Conservation (phyloP, 768 basidiomycete species). For the Mycena chlorophos region DNA sequence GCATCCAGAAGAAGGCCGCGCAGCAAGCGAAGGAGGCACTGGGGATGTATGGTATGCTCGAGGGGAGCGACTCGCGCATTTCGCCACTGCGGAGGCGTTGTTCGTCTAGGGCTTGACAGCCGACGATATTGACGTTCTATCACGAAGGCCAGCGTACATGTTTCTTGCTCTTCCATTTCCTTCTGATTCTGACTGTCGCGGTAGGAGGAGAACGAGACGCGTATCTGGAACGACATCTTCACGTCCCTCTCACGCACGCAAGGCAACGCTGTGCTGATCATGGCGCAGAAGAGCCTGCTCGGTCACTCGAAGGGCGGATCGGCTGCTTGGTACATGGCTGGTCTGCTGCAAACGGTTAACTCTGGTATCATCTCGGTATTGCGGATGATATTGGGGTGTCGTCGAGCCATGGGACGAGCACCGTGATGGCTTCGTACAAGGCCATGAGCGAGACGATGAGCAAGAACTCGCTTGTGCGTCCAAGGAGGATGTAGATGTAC, state of each 20-base stretch:
- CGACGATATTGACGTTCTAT: conserved; percentile 89
- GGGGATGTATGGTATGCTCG: conserved; percentile 94
- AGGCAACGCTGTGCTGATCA: conserved; percentile 95
- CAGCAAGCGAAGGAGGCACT: conserved; percentile 92
- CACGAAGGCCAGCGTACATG: conserved; percentile 72
- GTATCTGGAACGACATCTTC: conserved; percentile 95
- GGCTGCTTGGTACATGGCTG: conserved; percentile 97
- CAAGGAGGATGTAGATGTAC: too few relatives aligned
- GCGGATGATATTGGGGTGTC: conserved; percentile 65
- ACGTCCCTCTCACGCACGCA: conserved; percentile 83
- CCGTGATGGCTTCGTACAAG: conserved; percentile 72
- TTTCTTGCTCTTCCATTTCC: not conserved
- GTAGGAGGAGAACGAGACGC: conserved; percentile 95
- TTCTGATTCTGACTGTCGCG: conserved; percentile 14
- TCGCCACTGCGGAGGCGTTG: conserved; percentile 93
- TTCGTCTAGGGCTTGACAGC: conserved; percentile 95
- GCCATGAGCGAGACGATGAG: conserved; percentile 97
- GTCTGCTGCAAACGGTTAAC: conserved; percentile 81
- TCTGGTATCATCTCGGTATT: conserved; percentile 92
- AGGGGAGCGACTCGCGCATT: conserved; percentile 80
- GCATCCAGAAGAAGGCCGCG: conserved; percentile 87
- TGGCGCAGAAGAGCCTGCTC: conserved; percentile 96
- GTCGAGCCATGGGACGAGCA: conserved; percentile 52
- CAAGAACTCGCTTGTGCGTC: conserved; percentile 87
- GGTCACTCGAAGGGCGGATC: conserved; percentile 99